phyloP scores from a whole-genome alignment of 1,284 basidiomycete genomes.

The Anthracocystis walkeri region DNA sequence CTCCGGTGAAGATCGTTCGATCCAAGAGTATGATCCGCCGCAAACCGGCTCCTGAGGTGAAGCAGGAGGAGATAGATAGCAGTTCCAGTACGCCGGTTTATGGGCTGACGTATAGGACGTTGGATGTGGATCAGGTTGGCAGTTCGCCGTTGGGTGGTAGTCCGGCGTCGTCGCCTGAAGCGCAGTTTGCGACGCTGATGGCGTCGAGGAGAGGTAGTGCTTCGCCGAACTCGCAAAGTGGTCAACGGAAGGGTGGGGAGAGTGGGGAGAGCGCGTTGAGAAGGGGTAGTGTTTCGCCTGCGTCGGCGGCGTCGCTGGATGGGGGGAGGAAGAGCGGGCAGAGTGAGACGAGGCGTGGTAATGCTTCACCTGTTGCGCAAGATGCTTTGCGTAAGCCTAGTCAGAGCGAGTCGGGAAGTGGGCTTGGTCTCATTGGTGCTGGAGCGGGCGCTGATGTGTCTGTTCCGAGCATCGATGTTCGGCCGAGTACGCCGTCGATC shows the following conservation, averaged over 20 bases:
- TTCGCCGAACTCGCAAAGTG: not conserved
- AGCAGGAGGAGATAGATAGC: conserved; percentile 46
- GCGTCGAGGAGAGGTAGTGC: not conserved
- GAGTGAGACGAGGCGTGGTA: not conserved
- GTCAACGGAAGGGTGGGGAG: not conserved
- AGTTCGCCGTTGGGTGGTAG: conserved; percentile 26
- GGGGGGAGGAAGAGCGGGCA: too few species aligned
- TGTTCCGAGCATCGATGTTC: conserved; percentile 29
- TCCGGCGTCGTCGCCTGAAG: conserved; percentile 19
- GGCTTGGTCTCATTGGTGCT: conserved; percentile 24
- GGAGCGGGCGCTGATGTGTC: not conserved
- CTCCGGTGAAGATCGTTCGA: conserved; percentile 36
- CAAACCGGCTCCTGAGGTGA: conserved; percentile 41
- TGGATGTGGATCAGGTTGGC: conserved; percentile 20
- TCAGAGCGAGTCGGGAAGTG: not conserved
- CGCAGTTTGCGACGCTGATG: not conserved
- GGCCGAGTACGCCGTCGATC: conserved; percentile 21
- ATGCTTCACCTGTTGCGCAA: not conserved
- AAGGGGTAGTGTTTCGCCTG: not conserved
- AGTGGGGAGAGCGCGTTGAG: not conserved
- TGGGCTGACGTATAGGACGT: conserved; percentile 12
- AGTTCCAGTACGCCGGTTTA: conserved; percentile 39
- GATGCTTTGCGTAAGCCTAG: not conserved
- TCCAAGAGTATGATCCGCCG: conserved; percentile 31
- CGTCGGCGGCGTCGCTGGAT: too few species aligned